Base-by-base conservation (phyloP, 169 alveolate genomes). In the Eimeria zaria region DNA sequence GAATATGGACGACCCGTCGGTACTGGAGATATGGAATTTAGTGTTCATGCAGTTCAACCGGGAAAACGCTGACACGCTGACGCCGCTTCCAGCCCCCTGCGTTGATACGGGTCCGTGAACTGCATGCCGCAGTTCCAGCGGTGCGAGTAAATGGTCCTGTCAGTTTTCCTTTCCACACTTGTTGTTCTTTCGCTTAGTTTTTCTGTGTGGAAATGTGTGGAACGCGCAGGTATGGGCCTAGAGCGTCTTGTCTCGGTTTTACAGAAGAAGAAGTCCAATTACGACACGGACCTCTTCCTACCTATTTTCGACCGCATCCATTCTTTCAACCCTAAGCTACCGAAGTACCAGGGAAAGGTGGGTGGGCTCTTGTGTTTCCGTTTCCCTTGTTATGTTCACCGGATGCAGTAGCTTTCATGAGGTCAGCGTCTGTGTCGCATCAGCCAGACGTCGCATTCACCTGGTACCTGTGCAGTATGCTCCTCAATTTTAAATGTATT, bases 31-130 rank as follows among this genome's bases (percentile, higher is more conserved):
- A 53, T 99, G 99, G 99, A 99, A 99, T 96, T 96, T 99, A 64
- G 99, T 99, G 60, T 99, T 99, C 97, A 99, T 99, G 99, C 99
- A 99, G 95, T 99, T 98, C 97, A 98, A 99, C 97, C 96, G 99
- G 53, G 98, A 98, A 93, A 97, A 96, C 88, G 98, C 97, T 67
- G 98, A 99, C 51, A 96, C 97, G 92, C 98, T 99, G 89, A 97
- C 98, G 55, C 97, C 98, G 76, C 97, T 99, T 69, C 99, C 99
- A 1, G 98, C 97, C 64, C 98, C 98, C 30, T 98, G 99, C 97
- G 99, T 99, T 39, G 99, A 99, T 98, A 99, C 99, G 51, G 99
- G 99, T 95, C 24, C 48, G 55, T 46, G 11, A 18, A 33, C 62
- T 73, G 76, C 41, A 24, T 58, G 36, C n/a, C n/a, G n/a, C n/a